A percentile compares a stretch with the other conserved stretches of the same genome.
phyloP scores from a whole-genome alignment of 208 protist genomes.

The Endotrypanum monterogeii region DNA sequence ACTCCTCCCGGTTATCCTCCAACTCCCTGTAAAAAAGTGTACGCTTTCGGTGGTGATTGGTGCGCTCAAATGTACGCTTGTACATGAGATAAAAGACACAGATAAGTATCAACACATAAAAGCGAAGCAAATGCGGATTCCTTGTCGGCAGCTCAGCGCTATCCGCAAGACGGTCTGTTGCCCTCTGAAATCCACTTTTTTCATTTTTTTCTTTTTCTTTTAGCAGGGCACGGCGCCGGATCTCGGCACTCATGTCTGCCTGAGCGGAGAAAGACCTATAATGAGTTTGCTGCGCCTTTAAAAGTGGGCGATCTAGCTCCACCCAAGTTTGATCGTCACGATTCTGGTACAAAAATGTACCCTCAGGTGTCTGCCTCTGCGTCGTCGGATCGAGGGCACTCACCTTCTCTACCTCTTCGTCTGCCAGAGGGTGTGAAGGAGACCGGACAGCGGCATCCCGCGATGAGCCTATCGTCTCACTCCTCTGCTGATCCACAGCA shows the following conservation, averaged over 20 bases:
- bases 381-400: slow-evolving; percentile 73
- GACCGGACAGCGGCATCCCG: background rate
- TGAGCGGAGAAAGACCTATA: slow-evolving; percentile 70
- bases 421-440: slow-evolving; percentile 32
- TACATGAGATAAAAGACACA: slow-evolving; percentile 62
- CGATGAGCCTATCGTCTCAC: background rate
- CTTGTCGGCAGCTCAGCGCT: slow-evolving; percentile 69
- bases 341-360: slow-evolving; percentile 81
- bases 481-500: slow-evolving; percentile 36
- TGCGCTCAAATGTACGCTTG: slow-evolving; percentile 66
- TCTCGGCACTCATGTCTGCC: slow-evolving; percentile 62
- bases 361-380: slow-evolving; percentile 61
- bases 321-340: slow-evolving; percentile 81
- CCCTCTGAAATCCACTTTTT: slow-evolving; percentile 66
- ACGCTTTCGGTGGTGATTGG: slow-evolving; percentile 43
- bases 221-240: slow-evolving; percentile 58
- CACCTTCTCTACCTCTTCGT: slow-evolving; percentile 67
- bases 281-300: slow-evolving; percentile 59
- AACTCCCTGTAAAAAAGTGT: slow-evolving; percentile 57
- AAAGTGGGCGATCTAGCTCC: slow-evolving; percentile 61
- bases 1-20: slow-evolving; percentile 44
- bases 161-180: slow-evolving; percentile 54
- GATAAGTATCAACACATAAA: slow-evolving; percentile 48
- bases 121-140: slow-evolving; percentile 43
- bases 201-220: slow-evolving; percentile 71